Base-by-base conservation (phyloP, 129 eudicot genomes). In the Oenanthe sinensis region DNA sequence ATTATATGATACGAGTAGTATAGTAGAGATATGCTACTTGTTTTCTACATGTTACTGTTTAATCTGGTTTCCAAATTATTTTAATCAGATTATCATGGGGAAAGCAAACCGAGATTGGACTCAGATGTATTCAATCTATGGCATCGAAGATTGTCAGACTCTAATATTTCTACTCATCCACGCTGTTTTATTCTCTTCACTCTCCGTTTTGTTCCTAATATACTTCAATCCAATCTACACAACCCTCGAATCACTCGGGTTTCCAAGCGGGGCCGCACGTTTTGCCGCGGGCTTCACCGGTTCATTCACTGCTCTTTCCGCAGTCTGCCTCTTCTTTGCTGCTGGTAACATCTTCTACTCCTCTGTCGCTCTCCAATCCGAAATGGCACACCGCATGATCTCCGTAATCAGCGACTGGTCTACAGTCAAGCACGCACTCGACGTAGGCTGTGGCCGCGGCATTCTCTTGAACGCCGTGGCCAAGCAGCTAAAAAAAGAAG, bases 401-500 rank as follows among this genome's bases (percentile, higher is more conserved):
- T 74, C 63, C 81, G 83, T 85, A 16, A 90, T 93, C 44, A 75
- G 80, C 68, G 98, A 93, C 85, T 93, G 98, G 96, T 88, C 96
- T 6, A 68, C 89, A 11, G 96, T 93, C 26, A 84, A 81, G 74
- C 89, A 87, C 81, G 96, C 89, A 13, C 91, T 93, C 44, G 98
- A 93, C 87, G 92, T 93, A 60, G 98, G 98, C 70, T 93, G 98
- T 67, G 96, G 98, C 79, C 92, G 96, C 45, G 98, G 98, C 62
- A 87, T 93, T 78, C 89, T 93, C 42, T 87, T 90, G 60, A 93
- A 93, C 82, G 88, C 96, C 52, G 98, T 93, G 26, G 98, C 98
- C 3, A 79, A 87, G 83, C 90, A 90, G 88, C 88, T 93, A 0
- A 93, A 93, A 73, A 89, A 93, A 30, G 88, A 90, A 74, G 97